Base-by-base conservation (phyloP, 208 protist species). In the Acanthamoeba culbertsoni region DNA sequence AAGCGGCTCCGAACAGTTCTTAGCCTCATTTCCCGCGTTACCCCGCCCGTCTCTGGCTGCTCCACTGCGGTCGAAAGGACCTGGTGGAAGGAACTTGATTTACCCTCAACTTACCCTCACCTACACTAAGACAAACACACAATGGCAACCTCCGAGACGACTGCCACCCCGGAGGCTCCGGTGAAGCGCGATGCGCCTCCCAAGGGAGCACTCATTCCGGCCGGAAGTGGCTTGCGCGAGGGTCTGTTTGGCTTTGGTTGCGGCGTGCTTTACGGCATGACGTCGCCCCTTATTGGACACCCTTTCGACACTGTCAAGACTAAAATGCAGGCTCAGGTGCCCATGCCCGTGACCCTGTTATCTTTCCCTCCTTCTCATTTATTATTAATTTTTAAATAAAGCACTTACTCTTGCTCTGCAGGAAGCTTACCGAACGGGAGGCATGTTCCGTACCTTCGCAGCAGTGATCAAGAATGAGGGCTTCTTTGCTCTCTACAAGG, bases 271-370 rank as follows among this genome's bases (percentile, higher is more conserved):
- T 94, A 94, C 55, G 92, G 92, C 31, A 68, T 94, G 55, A 89
- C 92, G n/a, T 84, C 59, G 26, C 68, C 92, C 28, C 92, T 94
- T 28, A 75, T 94, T 14, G 92, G 92, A 43, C 92, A 94, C 31
- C 92, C 92, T 16, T 75, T 94, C 20, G 92, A 94, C 71, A 94
- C 92, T 31, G 55, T 94, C 45, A 94, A 94, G 48, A 94, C 92
- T 16, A 94, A 94, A 71, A 94, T 94, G 92, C 92, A 94, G 37
- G 59, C 92, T 1, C 92, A 92, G 86, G 86, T 68, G 16, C 28
- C 57, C 16, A 57, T 88, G 63, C 28, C 77, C 26, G 18, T 16
- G 12, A 59, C 42, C 28, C 23, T 6, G 10, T 14, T 51, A 48
- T 51, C 28, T 7, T 51, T 31, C 23, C 28, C 6, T 51, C 18